Percentiles rank a stretch among this genome's conserved stretches.
Evolutionary conservation across 1,284 basidiomycete genomes (phyloP).

Genomic region (Lentinula novae-zelandiae): DNA sequence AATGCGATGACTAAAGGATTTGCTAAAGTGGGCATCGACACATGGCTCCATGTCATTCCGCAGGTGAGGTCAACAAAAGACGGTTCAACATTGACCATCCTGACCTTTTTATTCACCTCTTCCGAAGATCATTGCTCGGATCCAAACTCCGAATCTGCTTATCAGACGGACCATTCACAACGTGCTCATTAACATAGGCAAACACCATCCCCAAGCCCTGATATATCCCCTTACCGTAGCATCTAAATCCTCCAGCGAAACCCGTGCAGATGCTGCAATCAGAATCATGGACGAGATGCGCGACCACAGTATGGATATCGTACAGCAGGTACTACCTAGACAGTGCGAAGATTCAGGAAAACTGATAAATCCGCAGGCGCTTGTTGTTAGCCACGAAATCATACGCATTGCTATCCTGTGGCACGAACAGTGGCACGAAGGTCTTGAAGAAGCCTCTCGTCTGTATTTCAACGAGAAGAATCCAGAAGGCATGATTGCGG

Average conservation of each 20-base stretch:
- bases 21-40: slow-evolving; percentile 90
- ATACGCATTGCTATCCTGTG: slow-evolving; percentile 98
- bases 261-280: slow-evolving; percentile 82
- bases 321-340: slow-evolving; percentile 68
- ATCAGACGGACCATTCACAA: slow-evolving; percentile 91
- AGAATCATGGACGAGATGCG: slow-evolving; percentile 93
- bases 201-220: slow-evolving; percentile 95
- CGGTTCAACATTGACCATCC: not conserved
- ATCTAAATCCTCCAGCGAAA: slow-evolving; percentile 88
- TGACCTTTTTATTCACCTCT: not conserved
- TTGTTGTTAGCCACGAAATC: slow-evolving; percentile 90
- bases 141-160: slow-evolving; percentile 89
- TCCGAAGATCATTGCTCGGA: slow-evolving; percentile 91
- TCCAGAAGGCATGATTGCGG: slow-evolving; percentile 97
- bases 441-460: slow-evolving; percentile 95
- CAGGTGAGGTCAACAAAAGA: slow-evolving; percentile 52
- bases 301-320: slow-evolving; percentile 87
- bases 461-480: slow-evolving; percentile 98
- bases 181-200: slow-evolving; percentile 90
- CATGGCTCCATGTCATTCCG: slow-evolving; percentile 98
- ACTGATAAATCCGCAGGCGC: slow-evolving; percentile 51
- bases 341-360: not conserved
- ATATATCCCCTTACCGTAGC: slow-evolving; percentile 99
- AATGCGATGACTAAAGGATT: slow-evolving; percentile 90
- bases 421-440: slow-evolving; percentile 99